phyloP scores from a whole-genome alignment of 495 filamentous ascomycete genomes.

The Parathielavia hyrcaniae region DNA sequence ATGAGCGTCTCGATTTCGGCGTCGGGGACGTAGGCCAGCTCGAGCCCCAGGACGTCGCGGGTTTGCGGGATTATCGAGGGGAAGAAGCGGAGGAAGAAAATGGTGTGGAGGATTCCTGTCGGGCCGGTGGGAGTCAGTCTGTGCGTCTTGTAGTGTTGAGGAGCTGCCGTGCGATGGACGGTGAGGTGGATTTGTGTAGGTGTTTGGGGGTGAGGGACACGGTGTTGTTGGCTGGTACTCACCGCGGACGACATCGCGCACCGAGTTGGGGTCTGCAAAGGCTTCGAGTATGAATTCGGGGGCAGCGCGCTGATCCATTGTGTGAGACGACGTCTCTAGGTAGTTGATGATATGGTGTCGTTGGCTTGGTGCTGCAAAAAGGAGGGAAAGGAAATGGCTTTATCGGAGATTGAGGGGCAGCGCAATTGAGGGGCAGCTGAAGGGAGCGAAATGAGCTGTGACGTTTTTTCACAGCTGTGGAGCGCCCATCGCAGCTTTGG shows the following conservation, averaged over 20 bases:
- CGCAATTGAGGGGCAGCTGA: constrained; percentile 13
- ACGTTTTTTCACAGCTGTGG: constrained; percentile 7
- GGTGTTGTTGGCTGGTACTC: constrained; percentile 16
- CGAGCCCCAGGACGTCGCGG: constrained; percentile 86
- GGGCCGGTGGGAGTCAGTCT: not conserved
- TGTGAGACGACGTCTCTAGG: constrained; percentile 10
- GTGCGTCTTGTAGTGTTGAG: not conserved
- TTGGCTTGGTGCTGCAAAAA: not conserved
- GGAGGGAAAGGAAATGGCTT: not conserved
- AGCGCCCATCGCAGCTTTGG: not conserved
- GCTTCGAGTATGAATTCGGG: constrained; percentile 81
- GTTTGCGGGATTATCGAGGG: constrained; percentile 75
- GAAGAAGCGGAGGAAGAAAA: constrained; percentile 99
- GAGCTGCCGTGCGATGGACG: not conserved
- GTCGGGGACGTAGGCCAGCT: constrained; percentile 82
- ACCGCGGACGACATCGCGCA: constrained; percentile 93
- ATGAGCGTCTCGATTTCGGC: constrained; percentile 86
- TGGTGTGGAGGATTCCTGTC: constrained; percentile 85
- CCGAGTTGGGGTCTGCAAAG: constrained; percentile 71
- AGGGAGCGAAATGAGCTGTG: constrained; percentile 15
- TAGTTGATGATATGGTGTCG: constrained; percentile 2
- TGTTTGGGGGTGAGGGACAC: not conserved
- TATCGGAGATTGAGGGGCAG: constrained; percentile 10
- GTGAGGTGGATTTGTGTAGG: constrained; percentile 9
- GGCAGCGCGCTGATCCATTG: constrained; percentile 53